A percentile compares a stretch with the other conserved stretches of the same genome.
Evolutionary conservation across 1,284 basidiomycete genomes (phyloP).

Genomic region (Trametes sp.): DNA sequence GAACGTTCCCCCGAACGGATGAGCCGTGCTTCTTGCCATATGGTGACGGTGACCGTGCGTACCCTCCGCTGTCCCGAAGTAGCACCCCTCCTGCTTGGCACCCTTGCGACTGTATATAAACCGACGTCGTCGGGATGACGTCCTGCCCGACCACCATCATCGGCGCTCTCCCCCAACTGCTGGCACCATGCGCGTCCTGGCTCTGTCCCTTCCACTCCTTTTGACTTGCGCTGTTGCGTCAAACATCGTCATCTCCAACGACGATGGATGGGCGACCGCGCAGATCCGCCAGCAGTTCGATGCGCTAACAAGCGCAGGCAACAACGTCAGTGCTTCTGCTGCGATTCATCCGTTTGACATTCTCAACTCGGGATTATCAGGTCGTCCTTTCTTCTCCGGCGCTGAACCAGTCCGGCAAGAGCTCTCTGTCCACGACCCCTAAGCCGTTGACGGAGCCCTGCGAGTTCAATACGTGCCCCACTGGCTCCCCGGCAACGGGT

Average conservation of each 20-base stretch:
- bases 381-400: constrained; percentile 53
- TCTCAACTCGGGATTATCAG: constrained; percentile 30
- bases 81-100: neutral
- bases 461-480: constrained; percentile 50
- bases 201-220: constrained; percentile 13
- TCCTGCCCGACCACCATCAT: neutral
- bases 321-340: constrained; percentile 39
- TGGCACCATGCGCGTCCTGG: constrained; percentile 16
- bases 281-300: constrained; percentile 50
- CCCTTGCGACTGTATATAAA: constrained; percentile 7
- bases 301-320: constrained; percentile 44
- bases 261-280: constrained; percentile 53
- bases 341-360: neutral
- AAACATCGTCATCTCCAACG: constrained; percentile 43
- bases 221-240: constrained; percentile 16
- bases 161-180: neutral
- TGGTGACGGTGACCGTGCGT: neutral
- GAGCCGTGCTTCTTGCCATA: constrained; percentile 13
- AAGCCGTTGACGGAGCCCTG: constrained; percentile 43
- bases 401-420: constrained; percentile 51
- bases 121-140: neutral
- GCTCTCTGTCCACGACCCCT: constrained; percentile 42
- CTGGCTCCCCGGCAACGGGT: constrained; percentile 52
- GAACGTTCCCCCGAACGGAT: constrained; percentile 6
- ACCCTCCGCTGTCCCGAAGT: neutral